Percentiles rank a stretch among this genome's conserved stretches.
Conservation (phyloP, 495 filamentous ascomycete species). For the Penicillium desertorum region DNA sequence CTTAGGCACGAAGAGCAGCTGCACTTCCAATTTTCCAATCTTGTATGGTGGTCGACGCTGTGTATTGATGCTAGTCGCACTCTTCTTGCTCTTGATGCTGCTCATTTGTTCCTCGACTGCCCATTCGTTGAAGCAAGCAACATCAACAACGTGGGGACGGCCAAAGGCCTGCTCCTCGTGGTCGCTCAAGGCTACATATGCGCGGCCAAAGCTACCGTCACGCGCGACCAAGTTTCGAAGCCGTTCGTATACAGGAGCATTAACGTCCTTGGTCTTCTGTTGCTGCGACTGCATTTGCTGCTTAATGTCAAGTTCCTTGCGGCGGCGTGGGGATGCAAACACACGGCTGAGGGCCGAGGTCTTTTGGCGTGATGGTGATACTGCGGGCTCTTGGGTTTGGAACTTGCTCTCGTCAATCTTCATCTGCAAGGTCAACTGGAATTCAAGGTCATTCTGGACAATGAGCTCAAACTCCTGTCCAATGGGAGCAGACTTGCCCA, state of each 20-base stretch:
- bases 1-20: slow-evolving; percentile 90
- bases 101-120: slow-evolving; percentile 77
- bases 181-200: slow-evolving; percentile 89
- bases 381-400: slow-evolving; percentile 47
- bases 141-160: slow-evolving; percentile 78
- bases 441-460: slow-evolving; percentile 93
- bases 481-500: slow-evolving; percentile 90
- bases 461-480: slow-evolving; percentile 98
- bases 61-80: slow-evolving; percentile 55
- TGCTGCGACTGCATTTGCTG: slow-evolving; percentile 74
- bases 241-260: slow-evolving; percentile 71
- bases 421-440: slow-evolving; percentile 93
- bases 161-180: slow-evolving; percentile 85
- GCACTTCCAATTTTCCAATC: slow-evolving; percentile 88
- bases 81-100: slow-evolving; percentile 89
- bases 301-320: slow-evolving; percentile 84
- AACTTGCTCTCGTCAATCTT: slow-evolving; percentile 77
- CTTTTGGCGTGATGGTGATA: slow-evolving; percentile 64
- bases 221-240: slow-evolving; percentile 80
- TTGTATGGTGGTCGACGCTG: slow-evolving; percentile 83
- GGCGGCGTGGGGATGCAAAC: slow-evolving; percentile 91
- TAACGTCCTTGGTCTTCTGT: slow-evolving; percentile 67
- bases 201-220: slow-evolving; percentile 89
- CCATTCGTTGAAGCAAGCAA: slow-evolving; percentile 98
- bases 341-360: slow-evolving; percentile 85